Conservation (phyloP, 495 filamentous ascomycete species). For the Penicillium antarcticum region DNA sequence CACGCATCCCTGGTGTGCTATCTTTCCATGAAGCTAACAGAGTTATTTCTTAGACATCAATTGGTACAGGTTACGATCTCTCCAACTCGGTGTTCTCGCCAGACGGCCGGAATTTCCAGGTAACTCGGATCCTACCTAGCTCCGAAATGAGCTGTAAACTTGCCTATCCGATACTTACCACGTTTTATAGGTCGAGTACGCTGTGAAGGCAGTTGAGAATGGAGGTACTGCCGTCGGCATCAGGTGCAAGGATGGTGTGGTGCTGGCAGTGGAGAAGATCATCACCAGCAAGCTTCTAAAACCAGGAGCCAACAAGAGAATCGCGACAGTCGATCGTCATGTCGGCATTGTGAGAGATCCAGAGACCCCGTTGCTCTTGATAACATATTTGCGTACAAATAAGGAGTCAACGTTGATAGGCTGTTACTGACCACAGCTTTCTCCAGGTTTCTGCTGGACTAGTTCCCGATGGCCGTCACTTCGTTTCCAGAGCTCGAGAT, state of each 20-base stretch:
- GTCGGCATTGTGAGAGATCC: slow-evolving; percentile 74
- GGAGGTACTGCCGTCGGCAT: slow-evolving; percentile 96
- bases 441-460: slow-evolving; percentile 85
- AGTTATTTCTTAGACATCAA: slow-evolving; percentile 71
- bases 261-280: slow-evolving; percentile 95
- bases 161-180: slow-evolving; percentile 7
- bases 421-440: not conserved
- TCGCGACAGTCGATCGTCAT: slow-evolving; percentile 90
- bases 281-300: slow-evolving; percentile 93
- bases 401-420: not conserved
- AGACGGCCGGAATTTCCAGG: slow-evolving; percentile 97
- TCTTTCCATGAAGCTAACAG: slow-evolving; percentile 2
- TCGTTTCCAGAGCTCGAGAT: slow-evolving; percentile 88
- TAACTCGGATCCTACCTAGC: slow-evolving; percentile 20
- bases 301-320: slow-evolving; percentile 89
- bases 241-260: slow-evolving; percentile 94
- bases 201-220: slow-evolving; percentile 97
- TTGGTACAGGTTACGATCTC: slow-evolving; percentile 99
- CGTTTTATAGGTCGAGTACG: slow-evolving; percentile 77
- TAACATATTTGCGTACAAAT: not conserved
- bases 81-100: slow-evolving; percentile 99
- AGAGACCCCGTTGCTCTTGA: not conserved
- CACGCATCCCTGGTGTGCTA: not conserved
- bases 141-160: slow-evolving; percentile 1
- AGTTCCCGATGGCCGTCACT: slow-evolving; percentile 91